A percentile compares a stretch with the other conserved stretches of the same genome.
Evolutionary conservation across 164 flowering plant species (phyloP).

Genomic region (Dillenia suffruticosa): DNA sequence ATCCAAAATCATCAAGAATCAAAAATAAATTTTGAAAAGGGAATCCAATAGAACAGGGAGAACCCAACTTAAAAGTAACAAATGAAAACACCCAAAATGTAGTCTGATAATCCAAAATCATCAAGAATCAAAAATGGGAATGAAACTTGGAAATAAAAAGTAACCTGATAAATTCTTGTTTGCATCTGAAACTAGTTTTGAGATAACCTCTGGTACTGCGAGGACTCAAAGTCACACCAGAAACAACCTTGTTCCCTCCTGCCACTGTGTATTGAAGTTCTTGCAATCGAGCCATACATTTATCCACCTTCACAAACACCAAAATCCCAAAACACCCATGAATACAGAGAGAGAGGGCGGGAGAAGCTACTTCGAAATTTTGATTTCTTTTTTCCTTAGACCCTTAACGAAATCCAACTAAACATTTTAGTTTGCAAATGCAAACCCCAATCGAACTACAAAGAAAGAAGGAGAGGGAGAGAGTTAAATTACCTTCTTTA

Average conservation of each 20-base stretch:
- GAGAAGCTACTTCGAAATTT: background rate
- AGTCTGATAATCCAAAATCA: too few relatives aligned
- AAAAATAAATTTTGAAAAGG: background rate
- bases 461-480: background rate
- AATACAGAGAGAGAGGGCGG: background rate
- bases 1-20: too few relatives aligned
- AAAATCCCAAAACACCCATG: conserved; percentile 4
- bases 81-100: background rate
- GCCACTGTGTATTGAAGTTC: conserved; percentile 84
- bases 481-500: conserved; percentile 51
- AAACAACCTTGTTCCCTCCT: conserved; percentile 62
- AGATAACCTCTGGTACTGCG: conserved; percentile 71
- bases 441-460: background rate
- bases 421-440: too few relatives aligned
- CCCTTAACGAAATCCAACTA: too few relatives aligned
- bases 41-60: background rate
- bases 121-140: background rate
- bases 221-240: conserved; percentile 71
- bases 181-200: conserved; percentile 78
- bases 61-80: background rate
- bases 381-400: too few relatives aligned
- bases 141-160: background rate
- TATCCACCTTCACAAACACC: conserved; percentile 60
- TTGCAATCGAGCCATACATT: conserved; percentile 83
- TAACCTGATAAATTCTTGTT: conserved; percentile 81